Percentiles rank a stretch among this genome's conserved stretches.
Evolutionary conservation across 179 eudicot genomes (phyloP).

Genomic region (Amaranthus tricolor): DNA sequence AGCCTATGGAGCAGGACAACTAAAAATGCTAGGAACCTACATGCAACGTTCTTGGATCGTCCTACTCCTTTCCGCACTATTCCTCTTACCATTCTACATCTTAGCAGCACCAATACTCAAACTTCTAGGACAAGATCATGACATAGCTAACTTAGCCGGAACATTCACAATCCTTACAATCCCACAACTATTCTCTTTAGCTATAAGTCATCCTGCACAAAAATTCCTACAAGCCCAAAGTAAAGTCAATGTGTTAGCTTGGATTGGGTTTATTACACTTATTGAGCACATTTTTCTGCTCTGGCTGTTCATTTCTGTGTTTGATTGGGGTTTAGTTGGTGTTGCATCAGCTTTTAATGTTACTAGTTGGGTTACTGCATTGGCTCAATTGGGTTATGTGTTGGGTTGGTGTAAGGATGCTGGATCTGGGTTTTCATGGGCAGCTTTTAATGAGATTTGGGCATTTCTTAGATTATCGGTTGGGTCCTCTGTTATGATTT

Average conservation of each 20-base stretch:
- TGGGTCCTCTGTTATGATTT: conserved; percentile 66
- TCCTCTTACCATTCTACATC: conserved; percentile 55
- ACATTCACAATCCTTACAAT: conserved; percentile 35
- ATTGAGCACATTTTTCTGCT: conserved; percentile 30
- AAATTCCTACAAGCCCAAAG: conserved; percentile 77
- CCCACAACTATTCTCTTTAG: conserved; percentile 58
- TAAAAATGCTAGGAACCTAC: conserved; percentile 57
- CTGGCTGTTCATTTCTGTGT: conserved; percentile 42
- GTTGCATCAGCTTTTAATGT: conserved; percentile 52
- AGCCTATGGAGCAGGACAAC: conserved; percentile 67
- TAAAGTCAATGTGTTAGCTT: conserved; percentile 46
- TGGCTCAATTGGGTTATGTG: conserved; percentile 47
- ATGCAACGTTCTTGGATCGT: conserved; percentile 69
- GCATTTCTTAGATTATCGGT: conserved; percentile 56
- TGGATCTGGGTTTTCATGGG: conserved; percentile 49
- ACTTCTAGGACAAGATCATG: conserved; percentile 52
- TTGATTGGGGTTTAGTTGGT: conserved; percentile 53
- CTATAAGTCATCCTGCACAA: conserved; percentile 51
- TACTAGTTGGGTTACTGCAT: conserved; percentile 39
- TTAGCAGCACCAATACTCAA: conserved; percentile 51
- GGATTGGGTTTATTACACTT: conserved; percentile 42
- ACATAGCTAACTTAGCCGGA: conserved; percentile 61
- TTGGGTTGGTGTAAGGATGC: conserved; percentile 63
- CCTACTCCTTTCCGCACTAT: conserved; percentile 29
- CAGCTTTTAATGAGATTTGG: conserved; percentile 61